phyloP scores from a whole-genome alignment of 805 yeast genomes.

The Jamesozyma spencerorum region DNA sequence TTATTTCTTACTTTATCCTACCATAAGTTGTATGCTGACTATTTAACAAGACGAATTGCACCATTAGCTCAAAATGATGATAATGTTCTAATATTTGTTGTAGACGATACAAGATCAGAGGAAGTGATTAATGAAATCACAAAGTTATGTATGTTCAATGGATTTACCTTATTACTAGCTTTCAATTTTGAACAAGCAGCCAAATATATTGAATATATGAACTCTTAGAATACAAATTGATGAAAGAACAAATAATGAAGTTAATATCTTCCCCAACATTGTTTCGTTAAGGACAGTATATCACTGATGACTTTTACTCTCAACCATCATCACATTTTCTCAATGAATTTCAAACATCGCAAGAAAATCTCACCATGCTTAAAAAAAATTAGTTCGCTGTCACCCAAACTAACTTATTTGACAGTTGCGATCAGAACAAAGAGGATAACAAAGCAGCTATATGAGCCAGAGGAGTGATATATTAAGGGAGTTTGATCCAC shows the following conservation, averaged over 20 bases:
- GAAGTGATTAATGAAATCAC: constrained; percentile 34
- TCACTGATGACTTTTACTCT: no score
- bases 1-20: constrained; percentile 60
- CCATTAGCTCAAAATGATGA: constrained; percentile 34
- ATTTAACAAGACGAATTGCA: constrained; percentile 49
- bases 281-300: no score
- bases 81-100: constrained; percentile 51
- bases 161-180: constrained; percentile 34
- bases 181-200: constrained; percentile 48
- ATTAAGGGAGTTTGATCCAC: constrained; percentile 10
- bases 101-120: constrained; percentile 55
- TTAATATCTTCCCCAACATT: no score
- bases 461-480: constrained; percentile 2
- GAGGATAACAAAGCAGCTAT: no score
- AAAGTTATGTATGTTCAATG: constrained; percentile 33
- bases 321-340: no score
- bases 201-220: constrained; percentile 32
- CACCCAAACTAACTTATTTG: no score
- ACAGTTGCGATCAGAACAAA: no score
- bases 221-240: constrained; percentile 1
- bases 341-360: no score
- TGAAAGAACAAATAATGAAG: no score
- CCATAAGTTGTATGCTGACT: constrained; percentile 70
- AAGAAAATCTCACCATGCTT: no score
- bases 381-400: no score